Evolutionary conservation across 176 grass and related monocot species (phyloP).

Genomic region (Aegilops speltoides): DNA sequence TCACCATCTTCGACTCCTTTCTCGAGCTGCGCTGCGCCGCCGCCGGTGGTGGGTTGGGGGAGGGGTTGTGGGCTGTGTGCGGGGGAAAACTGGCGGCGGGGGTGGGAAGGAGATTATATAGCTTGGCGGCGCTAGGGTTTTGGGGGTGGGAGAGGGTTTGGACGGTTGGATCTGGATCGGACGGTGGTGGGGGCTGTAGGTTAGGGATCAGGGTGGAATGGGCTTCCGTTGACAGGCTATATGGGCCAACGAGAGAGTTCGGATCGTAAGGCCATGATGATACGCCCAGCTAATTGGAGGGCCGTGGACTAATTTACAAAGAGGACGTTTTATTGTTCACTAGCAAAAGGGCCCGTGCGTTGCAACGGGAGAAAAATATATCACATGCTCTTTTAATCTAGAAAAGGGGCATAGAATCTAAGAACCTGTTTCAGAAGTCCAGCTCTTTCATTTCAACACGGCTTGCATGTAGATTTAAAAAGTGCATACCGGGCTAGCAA

Average conservation of each 20-base stretch:
- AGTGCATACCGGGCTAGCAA: no score
- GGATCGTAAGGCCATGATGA: no score
- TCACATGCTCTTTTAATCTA: no score
- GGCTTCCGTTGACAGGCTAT: neutral
- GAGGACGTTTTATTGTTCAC: no score
- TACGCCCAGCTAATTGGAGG: no score
- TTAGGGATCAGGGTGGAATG: neutral
- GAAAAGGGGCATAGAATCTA: no score
- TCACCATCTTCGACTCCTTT: slow-evolving; percentile 33
- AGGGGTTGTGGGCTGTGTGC: neutral
- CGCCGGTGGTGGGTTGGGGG: neutral
- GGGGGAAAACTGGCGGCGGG: neutral
- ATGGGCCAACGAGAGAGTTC: no score
- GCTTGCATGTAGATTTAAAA: no score
- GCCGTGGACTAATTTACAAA: neutral
- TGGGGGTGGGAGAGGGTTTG: accelerated
- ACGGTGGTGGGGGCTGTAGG: accelerated
- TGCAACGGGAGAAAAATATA: no score
- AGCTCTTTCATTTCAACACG: no score
- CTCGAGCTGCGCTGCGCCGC: neutral
- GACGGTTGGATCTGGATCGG: slow-evolving; percentile 16
- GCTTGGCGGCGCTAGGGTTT: slow-evolving; percentile 19
- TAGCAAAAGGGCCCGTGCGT: no score
- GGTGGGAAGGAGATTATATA: neutral
- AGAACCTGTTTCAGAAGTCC: no score